Evolutionary conservation across 2,329 filamentous ascomycete genomes (phyloP).

Genomic region (Colletotrichum plurivorum): DNA sequence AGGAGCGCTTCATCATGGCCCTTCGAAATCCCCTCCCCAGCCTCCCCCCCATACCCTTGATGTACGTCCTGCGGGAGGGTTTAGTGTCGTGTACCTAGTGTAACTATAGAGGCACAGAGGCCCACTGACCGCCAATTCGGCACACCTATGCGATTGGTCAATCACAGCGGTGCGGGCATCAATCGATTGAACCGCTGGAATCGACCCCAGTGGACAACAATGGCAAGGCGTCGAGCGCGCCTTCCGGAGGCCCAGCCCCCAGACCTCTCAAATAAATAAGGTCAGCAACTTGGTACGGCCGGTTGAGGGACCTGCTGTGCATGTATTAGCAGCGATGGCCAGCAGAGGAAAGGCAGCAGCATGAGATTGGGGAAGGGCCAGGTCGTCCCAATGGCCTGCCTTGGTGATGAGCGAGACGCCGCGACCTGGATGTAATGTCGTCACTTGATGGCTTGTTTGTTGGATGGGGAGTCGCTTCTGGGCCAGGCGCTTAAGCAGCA

Average conservation of each 20-base stretch:
- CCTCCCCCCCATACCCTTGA: background rate
- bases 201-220: slow-evolving; percentile 7
- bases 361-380: background rate
- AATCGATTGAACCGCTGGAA: slow-evolving; percentile 19
- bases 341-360: too few relatives aligned
- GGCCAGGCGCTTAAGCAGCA: slow-evolving; percentile 23
- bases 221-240: slow-evolving; percentile 10
- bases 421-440: slow-evolving; percentile 1
- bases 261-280: too few relatives aligned
- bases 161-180: slow-evolving; percentile 12
- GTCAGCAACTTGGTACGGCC: too few relatives aligned
- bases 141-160: slow-evolving; percentile 1
- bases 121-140: background rate
- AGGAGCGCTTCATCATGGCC: slow-evolving; percentile 4
- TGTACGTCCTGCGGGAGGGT: background rate
- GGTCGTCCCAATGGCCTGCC: slow-evolving; percentile 8
- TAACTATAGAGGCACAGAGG: background rate
- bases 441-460: background rate
- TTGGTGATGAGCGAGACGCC: slow-evolving; percentile 31
- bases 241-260: background rate
- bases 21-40: background rate
- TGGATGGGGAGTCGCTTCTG: background rate
- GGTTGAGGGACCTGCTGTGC: too few relatives aligned
- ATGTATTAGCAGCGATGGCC: too few relatives aligned
- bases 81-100: background rate